Conservation (phyloP, 768 basidiomycete species). For the Leccinum subtestaceum region DNA sequence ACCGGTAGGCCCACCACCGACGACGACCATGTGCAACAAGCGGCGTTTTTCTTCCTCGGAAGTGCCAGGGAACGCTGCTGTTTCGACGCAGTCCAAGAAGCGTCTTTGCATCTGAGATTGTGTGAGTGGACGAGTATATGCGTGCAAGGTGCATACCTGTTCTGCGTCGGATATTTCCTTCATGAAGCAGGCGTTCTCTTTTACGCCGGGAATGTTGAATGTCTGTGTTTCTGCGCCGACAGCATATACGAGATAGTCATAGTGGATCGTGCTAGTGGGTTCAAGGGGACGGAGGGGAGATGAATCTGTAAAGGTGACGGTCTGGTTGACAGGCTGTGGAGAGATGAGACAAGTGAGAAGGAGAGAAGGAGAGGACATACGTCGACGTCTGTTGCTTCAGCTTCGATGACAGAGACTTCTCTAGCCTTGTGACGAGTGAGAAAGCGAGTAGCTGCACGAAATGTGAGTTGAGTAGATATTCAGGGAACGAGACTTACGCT, state of each 20-base stretch:
- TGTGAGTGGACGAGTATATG: conserved; percentile 2
- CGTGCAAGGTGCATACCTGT: conserved; percentile 45
- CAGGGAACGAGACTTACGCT: conserved; percentile 40
- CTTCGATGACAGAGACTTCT: conserved; percentile 87
- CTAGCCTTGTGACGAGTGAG: conserved; percentile 90
- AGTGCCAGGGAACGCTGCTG: conserved; percentile 93
- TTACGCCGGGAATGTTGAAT: conserved; percentile 93
- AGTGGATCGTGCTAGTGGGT: conserved; percentile 71
- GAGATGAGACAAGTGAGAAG: background rate
- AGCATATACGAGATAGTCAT: conserved; percentile 95
- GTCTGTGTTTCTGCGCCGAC: conserved; percentile 95
- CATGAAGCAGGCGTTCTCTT: conserved; percentile 94
- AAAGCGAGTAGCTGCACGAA: conserved; percentile 70
- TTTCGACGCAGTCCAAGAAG: conserved; percentile 91
- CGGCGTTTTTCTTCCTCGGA: conserved; percentile 79
- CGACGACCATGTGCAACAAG: conserved; percentile 92
- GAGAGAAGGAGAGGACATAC: conserved; percentile 37
- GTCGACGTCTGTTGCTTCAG: conserved; percentile 88
- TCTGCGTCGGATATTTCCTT: conserved; percentile 97
- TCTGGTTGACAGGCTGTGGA: conserved; percentile 74
- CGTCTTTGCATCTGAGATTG: conserved; percentile 64
- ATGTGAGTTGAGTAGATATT: background rate
- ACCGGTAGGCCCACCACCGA: conserved; percentile 97
- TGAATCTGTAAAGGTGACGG: conserved; percentile 72
- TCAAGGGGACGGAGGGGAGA: conserved; percentile 28